Evolutionary conservation across 352 stramenopile genomes (phyloP).

Genomic region (Globisporangium mamillatum): DNA sequence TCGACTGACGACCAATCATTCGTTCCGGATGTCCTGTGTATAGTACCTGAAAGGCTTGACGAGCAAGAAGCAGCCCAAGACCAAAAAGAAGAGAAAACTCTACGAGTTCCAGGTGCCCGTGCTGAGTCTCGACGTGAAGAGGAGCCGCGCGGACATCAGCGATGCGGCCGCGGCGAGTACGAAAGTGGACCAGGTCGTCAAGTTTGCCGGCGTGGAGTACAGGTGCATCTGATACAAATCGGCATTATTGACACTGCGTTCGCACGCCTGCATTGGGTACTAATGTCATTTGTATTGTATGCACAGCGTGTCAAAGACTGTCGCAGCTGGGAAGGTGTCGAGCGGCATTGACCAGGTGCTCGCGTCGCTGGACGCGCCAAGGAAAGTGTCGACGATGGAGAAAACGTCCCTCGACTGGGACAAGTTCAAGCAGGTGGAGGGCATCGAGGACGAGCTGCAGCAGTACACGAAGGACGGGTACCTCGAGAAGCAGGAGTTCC

Average conservation of each 20-base stretch:
- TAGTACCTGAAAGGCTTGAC: slow-evolving; percentile 54
- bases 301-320: slow-evolving; percentile 26
- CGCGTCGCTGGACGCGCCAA: slow-evolving; percentile 78
- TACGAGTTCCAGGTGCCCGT: slow-evolving; percentile 69
- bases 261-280: too few relatives aligned
- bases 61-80: slow-evolving; percentile 43
- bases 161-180: slow-evolving; percentile 18
- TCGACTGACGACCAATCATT: not conserved
- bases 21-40: not conserved
- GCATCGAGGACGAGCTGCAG: slow-evolving; percentile 90
- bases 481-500: slow-evolving; percentile 95
- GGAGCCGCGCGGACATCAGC: slow-evolving; percentile 43
- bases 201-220: slow-evolving; percentile 86
- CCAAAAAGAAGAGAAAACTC: slow-evolving; percentile 62
- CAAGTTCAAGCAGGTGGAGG: slow-evolving; percentile 91
- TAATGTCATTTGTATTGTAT: not conserved
- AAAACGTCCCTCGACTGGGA: slow-evolving; percentile 96
- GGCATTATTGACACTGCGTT: too few relatives aligned
- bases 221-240: slow-evolving; percentile 27
- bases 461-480: slow-evolving; percentile 94
- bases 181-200: slow-evolving; percentile 63
- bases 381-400: slow-evolving; percentile 93
- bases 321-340: not conserved
- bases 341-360: slow-evolving; percentile 84
- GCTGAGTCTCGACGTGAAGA: slow-evolving; percentile 66